Evolutionary conservation across 768 basidiomycete genomes (phyloP).

Genomic region (Phaffia australis): DNA sequence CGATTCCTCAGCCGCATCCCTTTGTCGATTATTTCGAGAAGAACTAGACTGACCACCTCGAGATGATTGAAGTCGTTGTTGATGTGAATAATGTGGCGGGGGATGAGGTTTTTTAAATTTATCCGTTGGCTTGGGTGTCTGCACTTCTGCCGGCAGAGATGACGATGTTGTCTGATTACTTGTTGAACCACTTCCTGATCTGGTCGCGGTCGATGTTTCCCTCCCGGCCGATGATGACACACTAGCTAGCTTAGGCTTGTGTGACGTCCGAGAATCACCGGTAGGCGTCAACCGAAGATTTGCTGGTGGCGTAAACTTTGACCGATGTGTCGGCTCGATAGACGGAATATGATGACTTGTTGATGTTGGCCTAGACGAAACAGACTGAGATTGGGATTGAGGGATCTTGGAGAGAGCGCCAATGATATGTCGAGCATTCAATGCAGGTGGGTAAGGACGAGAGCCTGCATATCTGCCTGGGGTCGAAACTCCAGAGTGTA

Average conservation of each 20-base stretch:
- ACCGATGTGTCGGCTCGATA: conserved; percentile 9
- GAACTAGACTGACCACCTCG: no score
- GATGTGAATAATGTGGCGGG: no score
- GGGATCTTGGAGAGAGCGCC: conserved; percentile 37
- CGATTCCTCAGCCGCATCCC: background rate
- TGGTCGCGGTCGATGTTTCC: no score
- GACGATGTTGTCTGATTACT: background rate
- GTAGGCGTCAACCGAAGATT: background rate
- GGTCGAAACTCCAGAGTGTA: conserved; percentile 33
- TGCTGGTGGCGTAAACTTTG: background rate
- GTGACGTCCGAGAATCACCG: conserved; percentile 38
- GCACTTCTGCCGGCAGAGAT: background rate
- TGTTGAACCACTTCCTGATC: no score
- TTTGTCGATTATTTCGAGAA: background rate
- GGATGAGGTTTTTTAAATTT: background rate
- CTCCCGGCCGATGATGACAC: background rate
- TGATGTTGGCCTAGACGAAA: background rate
- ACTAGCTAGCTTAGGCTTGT: conserved; percentile 38
- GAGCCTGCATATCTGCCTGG: conserved; percentile 6
- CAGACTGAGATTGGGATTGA: background rate
- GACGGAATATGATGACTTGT: conserved; percentile 27
- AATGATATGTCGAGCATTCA: conserved; percentile 36
- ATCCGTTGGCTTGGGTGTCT: background rate
- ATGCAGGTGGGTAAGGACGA: conserved; percentile 29
- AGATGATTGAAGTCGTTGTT: no score